phyloP scores from a whole-genome alignment of 2,329 filamentous ascomycete genomes.

The Dothidotthia symphoricarpi region DNA sequence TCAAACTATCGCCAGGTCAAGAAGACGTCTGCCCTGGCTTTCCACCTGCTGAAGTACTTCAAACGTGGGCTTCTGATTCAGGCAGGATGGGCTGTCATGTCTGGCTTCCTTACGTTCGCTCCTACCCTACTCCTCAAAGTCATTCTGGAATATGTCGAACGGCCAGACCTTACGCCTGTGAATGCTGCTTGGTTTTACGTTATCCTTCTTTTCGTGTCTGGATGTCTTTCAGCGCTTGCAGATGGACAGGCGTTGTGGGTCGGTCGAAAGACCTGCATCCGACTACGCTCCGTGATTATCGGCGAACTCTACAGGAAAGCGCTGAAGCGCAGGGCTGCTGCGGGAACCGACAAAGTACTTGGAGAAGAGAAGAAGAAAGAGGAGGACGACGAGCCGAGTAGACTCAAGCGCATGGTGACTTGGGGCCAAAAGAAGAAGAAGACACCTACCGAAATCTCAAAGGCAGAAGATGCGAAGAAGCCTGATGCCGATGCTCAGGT shows the following conservation, averaged over 20 bases:
- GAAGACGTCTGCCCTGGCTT: conserved; percentile 74
- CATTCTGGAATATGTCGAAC: conserved; percentile 92
- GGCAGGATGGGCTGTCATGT: conserved; percentile 74
- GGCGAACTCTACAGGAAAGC: conserved; percentile 98
- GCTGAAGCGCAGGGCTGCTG: conserved; percentile 82
- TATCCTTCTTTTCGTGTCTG: conserved; percentile 80
- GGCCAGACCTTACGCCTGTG: conserved; percentile 68
- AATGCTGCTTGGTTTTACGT: conserved; percentile 97
- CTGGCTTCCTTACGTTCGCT: conserved; percentile 82
- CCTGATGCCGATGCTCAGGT: conserved; percentile 66
- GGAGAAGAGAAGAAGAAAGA: conserved; percentile 55
- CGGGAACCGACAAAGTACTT: conserved; percentile 69
- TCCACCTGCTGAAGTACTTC: conserved; percentile 84
- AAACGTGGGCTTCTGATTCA: conserved; percentile 72
- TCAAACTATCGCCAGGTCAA: conserved; percentile 80
- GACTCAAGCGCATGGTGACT: conserved; percentile 49
- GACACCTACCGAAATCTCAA: conserved; percentile 43
- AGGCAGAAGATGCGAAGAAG: conserved; percentile 28
- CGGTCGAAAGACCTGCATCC: conserved; percentile 90
- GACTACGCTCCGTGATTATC: conserved; percentile 89
- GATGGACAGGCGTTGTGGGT: conserved; percentile 90
- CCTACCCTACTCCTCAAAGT: conserved; percentile 87
- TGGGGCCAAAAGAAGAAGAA: conserved; percentile 61
- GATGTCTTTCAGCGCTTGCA: conserved; percentile 75
- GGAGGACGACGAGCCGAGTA: conserved; percentile 43